These are phyloP conservation scores for Canariomyces notabilis DNA, from an alignment of 2,329 filamentous ascomycete genomes.

Conservation along the genomic window DNA sequence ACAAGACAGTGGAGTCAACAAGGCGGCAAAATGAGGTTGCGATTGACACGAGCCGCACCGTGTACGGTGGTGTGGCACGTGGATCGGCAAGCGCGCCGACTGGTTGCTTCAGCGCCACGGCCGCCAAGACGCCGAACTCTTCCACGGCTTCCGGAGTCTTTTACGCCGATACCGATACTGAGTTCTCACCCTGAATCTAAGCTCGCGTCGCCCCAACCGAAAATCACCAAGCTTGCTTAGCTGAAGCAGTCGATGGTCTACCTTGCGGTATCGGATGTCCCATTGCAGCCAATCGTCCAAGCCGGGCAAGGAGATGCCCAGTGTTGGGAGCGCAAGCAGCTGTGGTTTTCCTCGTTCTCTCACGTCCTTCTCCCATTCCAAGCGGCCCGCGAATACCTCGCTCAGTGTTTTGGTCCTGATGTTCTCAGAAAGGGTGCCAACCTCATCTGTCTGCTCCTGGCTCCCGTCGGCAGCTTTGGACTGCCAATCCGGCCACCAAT, in stretches of 20 bases:
- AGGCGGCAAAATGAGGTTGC: background rate
- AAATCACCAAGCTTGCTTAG: constrained; percentile 1
- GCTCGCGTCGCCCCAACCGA: constrained; percentile 3
- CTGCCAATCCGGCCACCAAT: constrained; percentile 18
- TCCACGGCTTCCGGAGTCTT: background rate
- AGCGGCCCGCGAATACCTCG: background rate
- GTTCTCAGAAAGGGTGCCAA: background rate
- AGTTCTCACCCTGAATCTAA: constrained; percentile 15
- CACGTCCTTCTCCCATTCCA: constrained; percentile 13
- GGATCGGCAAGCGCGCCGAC: background rate
- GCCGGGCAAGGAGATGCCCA: constrained; percentile 44
- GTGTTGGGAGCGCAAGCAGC: constrained; percentile 49
- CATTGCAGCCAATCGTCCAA: constrained; percentile 46
- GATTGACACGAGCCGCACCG: background rate
- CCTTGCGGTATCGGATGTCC: constrained; percentile 46
- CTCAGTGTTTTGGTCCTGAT: background rate
- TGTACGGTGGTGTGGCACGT: no score
- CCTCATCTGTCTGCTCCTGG: background rate
- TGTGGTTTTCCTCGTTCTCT: constrained; percentile 28
- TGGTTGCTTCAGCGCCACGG: background rate
- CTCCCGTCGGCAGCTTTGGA: no score
- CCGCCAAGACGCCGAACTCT: background rate
- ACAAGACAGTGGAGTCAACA: no score
- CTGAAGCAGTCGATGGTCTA: constrained; percentile 39
- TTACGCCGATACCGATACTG: constrained; percentile 1